phyloP scores from a whole-genome alignment of 169 alveolate genomes.

The Eimeria necatrix region DNA sequence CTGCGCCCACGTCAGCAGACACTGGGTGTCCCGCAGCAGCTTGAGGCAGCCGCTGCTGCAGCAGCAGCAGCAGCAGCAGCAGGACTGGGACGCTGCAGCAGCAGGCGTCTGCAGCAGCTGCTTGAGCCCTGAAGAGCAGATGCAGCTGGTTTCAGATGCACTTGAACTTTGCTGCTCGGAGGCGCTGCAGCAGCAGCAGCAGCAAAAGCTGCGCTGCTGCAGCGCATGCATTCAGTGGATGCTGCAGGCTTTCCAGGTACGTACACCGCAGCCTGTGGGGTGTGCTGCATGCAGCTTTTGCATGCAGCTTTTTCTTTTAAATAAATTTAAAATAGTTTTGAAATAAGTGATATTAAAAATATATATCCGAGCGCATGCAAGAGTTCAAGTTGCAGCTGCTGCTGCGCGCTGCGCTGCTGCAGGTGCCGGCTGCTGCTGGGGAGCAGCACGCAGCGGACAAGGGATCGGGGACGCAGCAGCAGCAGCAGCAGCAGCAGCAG shows the following conservation, averaged over 20 bases:
- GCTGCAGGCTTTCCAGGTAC: background rate
- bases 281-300: background rate
- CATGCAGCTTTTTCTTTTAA: too few relatives aligned
- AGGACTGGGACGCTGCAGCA: background rate
- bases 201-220: background rate
- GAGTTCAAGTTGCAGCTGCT: too few relatives aligned
- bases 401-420: too few relatives aligned
- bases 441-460: background rate
- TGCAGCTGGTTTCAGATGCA: background rate
- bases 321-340: too few relatives aligned
- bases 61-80: slow-evolving; percentile 26
- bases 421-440: background rate
- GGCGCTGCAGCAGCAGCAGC: background rate
- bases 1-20: background rate
- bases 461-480: slow-evolving; percentile 5
- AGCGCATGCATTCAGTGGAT: slow-evolving; percentile 40
- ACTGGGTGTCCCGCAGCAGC: background rate
- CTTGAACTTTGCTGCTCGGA: background rate
- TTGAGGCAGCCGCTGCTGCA: background rate
- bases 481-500: slow-evolving; percentile 15
- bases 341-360: too few relatives aligned
- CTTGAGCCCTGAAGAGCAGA: slow-evolving; percentile 8
- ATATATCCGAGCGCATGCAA: too few relatives aligned
- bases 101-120: slow-evolving; percentile 14
- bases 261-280: background rate